Evolutionary conservation across 1,284 basidiomycete genomes (phyloP).

Genomic region (Afroboletus lepidellus): DNA sequence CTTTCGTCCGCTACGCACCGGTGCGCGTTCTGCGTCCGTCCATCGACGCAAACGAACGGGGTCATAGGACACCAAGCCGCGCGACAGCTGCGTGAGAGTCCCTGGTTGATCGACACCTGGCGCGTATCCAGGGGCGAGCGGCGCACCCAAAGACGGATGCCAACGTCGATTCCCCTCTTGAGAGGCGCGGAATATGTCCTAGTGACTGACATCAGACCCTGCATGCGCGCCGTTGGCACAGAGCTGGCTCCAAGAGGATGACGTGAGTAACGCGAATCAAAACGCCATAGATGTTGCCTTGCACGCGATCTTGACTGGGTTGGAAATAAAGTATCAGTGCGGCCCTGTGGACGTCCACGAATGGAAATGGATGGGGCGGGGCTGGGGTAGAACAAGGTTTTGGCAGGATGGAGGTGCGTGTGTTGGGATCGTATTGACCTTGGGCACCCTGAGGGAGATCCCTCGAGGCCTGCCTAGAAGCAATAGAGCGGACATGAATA

Average conservation of each 20-base stretch:
- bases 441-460: constrained; percentile 59
- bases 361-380: neutral
- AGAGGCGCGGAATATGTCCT: no score
- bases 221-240: constrained; percentile 27
- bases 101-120: no score
- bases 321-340: neutral
- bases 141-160: neutral
- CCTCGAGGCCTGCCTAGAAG: constrained; percentile 45
- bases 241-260: neutral
- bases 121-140: no score
- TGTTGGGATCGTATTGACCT: neutral
- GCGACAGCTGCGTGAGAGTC: neutral
- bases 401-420: no score
- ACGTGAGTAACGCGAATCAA: neutral
- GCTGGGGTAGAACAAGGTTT: no score
- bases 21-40: neutral
- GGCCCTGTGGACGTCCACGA: neutral
- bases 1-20: no score
- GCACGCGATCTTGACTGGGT: neutral
- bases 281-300: no score
- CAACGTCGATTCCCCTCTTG: neutral
- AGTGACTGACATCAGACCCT: neutral
- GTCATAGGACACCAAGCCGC: neutral
- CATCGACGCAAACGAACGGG: no score
- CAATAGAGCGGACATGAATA: constrained; percentile 3